Evolutionary conservation across 805 yeast genomes (phyloP).

Genomic region (Danielia reshetovae): DNA sequence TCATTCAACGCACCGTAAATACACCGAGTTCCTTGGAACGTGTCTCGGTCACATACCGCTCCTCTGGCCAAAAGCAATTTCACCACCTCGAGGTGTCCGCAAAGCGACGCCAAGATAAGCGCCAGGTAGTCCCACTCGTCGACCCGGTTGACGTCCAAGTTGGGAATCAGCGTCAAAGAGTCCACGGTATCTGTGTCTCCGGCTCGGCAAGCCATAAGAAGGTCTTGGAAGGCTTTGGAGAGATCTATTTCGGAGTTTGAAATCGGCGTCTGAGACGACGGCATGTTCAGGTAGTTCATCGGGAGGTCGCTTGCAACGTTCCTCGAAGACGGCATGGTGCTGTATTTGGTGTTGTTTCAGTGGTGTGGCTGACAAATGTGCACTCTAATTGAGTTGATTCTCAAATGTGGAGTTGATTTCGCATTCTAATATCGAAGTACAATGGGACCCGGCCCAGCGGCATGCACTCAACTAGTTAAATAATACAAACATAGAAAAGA

Average conservation of each 20-base stretch:
- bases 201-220: conserved; percentile 62
- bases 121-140: conserved; percentile 80
- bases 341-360: too few relatives aligned
- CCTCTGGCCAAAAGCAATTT: conserved; percentile 56
- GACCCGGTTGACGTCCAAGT: conserved; percentile 42
- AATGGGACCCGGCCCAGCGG: too few relatives aligned
- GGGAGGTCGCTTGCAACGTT: too few relatives aligned
- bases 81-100: conserved; percentile 73
- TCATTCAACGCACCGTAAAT: conserved; percentile 76
- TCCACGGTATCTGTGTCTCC: conserved; percentile 70
- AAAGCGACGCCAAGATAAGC: conserved; percentile 63
- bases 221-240: conserved; percentile 37
- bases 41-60: conserved; percentile 74
- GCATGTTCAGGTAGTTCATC: conserved; percentile 8
- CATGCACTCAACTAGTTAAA: too few relatives aligned
- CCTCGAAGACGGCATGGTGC: too few relatives aligned
- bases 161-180: conserved; percentile 43
- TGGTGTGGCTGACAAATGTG: too few relatives aligned
- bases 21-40: conserved; percentile 75
- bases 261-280: conserved; percentile 3
- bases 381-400: too few relatives aligned
- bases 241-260: not conserved
- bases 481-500: too few relatives aligned
- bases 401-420: too few relatives aligned
- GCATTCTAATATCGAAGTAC: too few relatives aligned